Conservation (phyloP, 2,329 filamentous ascomycete species). For the Sclerotinia trifoliorum region DNA sequence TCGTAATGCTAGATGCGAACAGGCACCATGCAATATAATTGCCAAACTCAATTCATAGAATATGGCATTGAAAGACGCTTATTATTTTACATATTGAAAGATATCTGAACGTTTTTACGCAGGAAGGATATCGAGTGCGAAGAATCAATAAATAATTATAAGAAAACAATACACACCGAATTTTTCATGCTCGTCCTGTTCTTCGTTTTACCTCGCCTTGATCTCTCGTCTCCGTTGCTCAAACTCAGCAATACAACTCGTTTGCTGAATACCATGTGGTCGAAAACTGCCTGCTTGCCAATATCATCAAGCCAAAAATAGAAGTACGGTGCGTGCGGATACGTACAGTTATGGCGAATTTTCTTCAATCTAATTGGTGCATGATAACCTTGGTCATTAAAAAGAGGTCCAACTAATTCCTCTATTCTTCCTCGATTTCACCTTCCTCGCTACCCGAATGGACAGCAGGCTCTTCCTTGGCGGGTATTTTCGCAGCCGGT, state of each 20-base stretch:
- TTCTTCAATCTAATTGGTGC: slow-evolving; percentile 3
- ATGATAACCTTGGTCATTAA: background rate
- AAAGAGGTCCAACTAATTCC: slow-evolving; percentile 4
- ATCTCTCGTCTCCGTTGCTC: background rate
- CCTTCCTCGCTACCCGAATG: slow-evolving; percentile 90
- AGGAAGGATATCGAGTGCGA: slow-evolving; percentile 23
- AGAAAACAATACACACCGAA: slow-evolving; percentile 28
- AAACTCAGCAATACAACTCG: background rate
- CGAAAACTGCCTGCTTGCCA: slow-evolving; percentile 32
- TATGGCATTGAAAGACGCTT: slow-evolving; percentile 26
- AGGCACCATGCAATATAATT: slow-evolving; percentile 18
- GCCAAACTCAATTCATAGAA: slow-evolving; percentile 21
- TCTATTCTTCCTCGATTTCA: slow-evolving; percentile 83
- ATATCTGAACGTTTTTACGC: slow-evolving; percentile 4
- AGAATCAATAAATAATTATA: slow-evolving; percentile 25
- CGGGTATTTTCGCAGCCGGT: slow-evolving; percentile 38
- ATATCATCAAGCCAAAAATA: slow-evolving; percentile 39
- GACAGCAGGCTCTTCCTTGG: slow-evolving; percentile 48
- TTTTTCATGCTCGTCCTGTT: slow-evolving; percentile 8
- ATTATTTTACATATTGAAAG: slow-evolving; percentile 26
- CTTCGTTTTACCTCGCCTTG: background rate
- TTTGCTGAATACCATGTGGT: slow-evolving; percentile 8
- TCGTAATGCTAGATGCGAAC: background rate
- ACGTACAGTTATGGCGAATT: slow-evolving; percentile 39
- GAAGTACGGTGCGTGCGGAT: slow-evolving; percentile 35